A percentile compares a stretch with the other conserved stretches of the same genome.
Conservation (phyloP, 164 flowering plant genomes). For the Vitis vinifera region ASM3070453v1 NC_081818.1:343501-344000, state of each 20-base stretch:
- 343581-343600: slow-evolving; percentile 65
- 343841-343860: slow-evolving; percentile 31
- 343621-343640: slow-evolving; percentile 38
- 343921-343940: slow-evolving; percentile 30
- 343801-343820: slow-evolving; percentile 59
- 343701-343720: slow-evolving; percentile 50
- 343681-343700: slow-evolving; percentile 55
- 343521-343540: slow-evolving; percentile 44
- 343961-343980: slow-evolving; percentile 53
- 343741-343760: slow-evolving; percentile 55
- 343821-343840: slow-evolving; percentile 59
- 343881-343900: slow-evolving; percentile 62
- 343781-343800: slow-evolving; percentile 39
- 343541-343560: slow-evolving; percentile 44
- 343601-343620: slow-evolving; percentile 45
- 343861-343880: slow-evolving; percentile 34
- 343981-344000: slow-evolving; percentile 38
- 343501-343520: slow-evolving; percentile 72
- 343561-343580: slow-evolving; percentile 52
- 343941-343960: slow-evolving; percentile 40
- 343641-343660: slow-evolving; percentile 54
- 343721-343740: slow-evolving; percentile 46
- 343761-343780: slow-evolving; percentile 53
- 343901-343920: slow-evolving; percentile 52
- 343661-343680: slow-evolving; percentile 41